phyloP scores from a whole-genome alignment of 257 asterid genomes.

The Solanum clarkiae region DNA sequence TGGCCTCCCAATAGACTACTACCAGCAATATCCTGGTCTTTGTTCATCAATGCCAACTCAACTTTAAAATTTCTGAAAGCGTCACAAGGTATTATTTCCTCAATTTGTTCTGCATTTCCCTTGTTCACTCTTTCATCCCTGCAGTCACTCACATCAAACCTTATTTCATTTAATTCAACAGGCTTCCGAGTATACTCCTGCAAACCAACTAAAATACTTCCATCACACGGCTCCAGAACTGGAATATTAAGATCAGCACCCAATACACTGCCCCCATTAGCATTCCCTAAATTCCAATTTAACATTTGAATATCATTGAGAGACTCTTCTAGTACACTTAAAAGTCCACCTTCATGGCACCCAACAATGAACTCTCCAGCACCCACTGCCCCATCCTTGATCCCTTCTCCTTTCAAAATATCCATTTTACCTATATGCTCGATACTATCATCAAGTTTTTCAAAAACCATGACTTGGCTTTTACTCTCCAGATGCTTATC shows the following conservation, averaged over 20 bases:
- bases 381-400: constrained; percentile 12
- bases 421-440: constrained; percentile 10
- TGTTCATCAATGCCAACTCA: constrained; percentile 15
- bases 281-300: background rate
- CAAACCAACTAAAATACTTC: background rate
- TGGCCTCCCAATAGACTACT: constrained; percentile 8
- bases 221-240: background rate
- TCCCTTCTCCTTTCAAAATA: constrained; percentile 2
- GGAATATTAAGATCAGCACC: constrained; percentile 39
- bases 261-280: constrained; percentile 6
- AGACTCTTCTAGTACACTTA: constrained; percentile 7
- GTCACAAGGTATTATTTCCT: background rate
- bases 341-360: background rate
- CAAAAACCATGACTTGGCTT: background rate
- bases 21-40: constrained; percentile 17
- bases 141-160: constrained; percentile 40
- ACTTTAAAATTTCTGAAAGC: constrained; percentile 8
- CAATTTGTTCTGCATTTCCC: constrained; percentile 15
- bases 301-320: background rate
- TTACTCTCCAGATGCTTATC: background rate
- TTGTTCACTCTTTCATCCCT: constrained; percentile 27
- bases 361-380: constrained; percentile 1
- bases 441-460: constrained; percentile 7
- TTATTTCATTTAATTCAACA: constrained; percentile 23
- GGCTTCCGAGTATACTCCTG: constrained; percentile 3